Base-by-base conservation (phyloP, 2,329 filamentous ascomycete genomes). In the Fusarium caatingaense region DNA sequence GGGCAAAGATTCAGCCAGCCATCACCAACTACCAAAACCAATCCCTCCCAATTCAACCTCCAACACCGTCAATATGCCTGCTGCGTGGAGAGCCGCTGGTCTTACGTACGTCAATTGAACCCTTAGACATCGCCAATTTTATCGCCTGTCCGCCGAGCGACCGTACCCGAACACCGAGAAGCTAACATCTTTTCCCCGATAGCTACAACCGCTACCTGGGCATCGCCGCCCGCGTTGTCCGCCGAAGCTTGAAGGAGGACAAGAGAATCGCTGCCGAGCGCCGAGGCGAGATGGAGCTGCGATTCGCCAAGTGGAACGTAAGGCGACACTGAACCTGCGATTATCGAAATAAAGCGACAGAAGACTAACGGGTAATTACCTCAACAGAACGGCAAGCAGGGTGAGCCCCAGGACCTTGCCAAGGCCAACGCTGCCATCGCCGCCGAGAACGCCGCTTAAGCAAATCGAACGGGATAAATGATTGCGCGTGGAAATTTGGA, bases 141-240 rank as follows among this genome's bases (percentile, higher is more conserved):
- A 30, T 25, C 20, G 16, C 37, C 40, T 23, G 13, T 34, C 41
- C 56, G 27, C 54, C 49, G 51, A 60, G 47, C 69, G 68, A 72
- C 47, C 55, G 58, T 58, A 50, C 46, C 63, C 65, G 67, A 76
- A 41, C 44, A 58, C 58, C 71, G 56, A 72, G 64, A 74, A 75
- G 75, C 83, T 83, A 79, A 83, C 78, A 65, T 34, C 71, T 60
- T 56, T 70, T 71, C 41, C 73, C 32, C 56, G 50, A 80, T 82
- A 99, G 96, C 86, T 99, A 99, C 93, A 99, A 99, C 92, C 96
- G 94, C 87, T 98, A 98, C 91, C 91, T 99, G 81, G 91, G 94
- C 80, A 89, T 99, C 85, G 94, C 96, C 79, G 90, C 94, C 84
- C 94, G 94, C 84, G 92, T 93, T 80, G 93, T 99, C 82, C 96